These are phyloP conservation scores for Agapanthus africanus DNA, from an alignment of 106 monocot genomes.

Conservation along the genomic window DNA sequence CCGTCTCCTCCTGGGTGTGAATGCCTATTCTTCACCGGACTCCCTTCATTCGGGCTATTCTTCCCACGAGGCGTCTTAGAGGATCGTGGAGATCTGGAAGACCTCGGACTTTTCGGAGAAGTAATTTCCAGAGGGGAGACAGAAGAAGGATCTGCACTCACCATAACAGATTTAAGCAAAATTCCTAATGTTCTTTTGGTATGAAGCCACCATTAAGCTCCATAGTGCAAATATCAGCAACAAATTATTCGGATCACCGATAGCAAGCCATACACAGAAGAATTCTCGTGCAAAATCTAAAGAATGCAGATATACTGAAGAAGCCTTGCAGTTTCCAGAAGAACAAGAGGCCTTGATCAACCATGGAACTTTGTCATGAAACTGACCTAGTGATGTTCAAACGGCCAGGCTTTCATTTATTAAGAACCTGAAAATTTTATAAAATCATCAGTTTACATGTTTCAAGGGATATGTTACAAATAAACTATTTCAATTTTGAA, in stretches of 20 bases:
- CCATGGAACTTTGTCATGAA: slow-evolving; percentile 7
- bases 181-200: slow-evolving; percentile 19
- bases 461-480: no score
- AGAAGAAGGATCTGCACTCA: slow-evolving; percentile 19
- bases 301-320: slow-evolving; percentile 7
- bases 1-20: slow-evolving; percentile 22
- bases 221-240: slow-evolving; percentile 3
- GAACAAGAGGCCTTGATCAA: slow-evolving; percentile 13
- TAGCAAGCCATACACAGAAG: slow-evolving; percentile 7
- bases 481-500: no score
- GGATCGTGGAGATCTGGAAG: slow-evolving; percentile 19
- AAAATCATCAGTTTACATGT: no score
- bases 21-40: slow-evolving; percentile 23
- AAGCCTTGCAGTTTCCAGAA: slow-evolving; percentile 19
- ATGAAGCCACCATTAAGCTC: slow-evolving; percentile 23
- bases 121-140: slow-evolving; percentile 21
- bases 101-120: slow-evolving; percentile 7
- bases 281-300: slow-evolving; percentile 11
- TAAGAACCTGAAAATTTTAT: no score
- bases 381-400: no score
- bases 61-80: slow-evolving; percentile 25
- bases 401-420: no score
- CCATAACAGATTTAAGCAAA: slow-evolving; percentile 12
- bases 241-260: background rate
- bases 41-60: slow-evolving; percentile 12